phyloP scores from a whole-genome alignment of 495 filamentous ascomycete species.

The Penicillium salamii region DNA sequence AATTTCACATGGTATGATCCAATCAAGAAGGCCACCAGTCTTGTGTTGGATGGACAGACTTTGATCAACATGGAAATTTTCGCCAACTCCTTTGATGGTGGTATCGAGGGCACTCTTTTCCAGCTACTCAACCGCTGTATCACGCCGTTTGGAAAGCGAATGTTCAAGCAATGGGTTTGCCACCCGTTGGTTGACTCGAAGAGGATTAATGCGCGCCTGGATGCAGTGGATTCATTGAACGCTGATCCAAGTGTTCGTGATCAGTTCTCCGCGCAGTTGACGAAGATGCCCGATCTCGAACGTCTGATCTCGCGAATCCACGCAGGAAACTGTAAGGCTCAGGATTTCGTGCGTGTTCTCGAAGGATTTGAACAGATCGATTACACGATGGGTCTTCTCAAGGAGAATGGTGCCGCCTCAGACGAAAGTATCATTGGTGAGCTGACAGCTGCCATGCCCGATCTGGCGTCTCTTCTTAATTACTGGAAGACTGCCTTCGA shows the following conservation, averaged over 20 bases:
- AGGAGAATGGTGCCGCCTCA: conserved; percentile 58
- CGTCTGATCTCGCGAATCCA: conserved; percentile 93
- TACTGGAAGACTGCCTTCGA: conserved; percentile 96
- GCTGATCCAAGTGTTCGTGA: conserved; percentile 74
- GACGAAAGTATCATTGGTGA: conserved; percentile 70
- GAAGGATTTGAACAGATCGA: conserved; percentile 98
- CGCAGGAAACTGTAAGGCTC: conserved; percentile 79
- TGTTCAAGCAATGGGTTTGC: conserved; percentile 97
- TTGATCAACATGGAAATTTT: conserved; percentile 98
- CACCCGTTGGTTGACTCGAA: conserved; percentile 84
- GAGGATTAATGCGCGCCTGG: conserved; percentile 90
- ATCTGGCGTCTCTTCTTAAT: conserved; percentile 66
- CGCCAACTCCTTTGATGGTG: conserved; percentile 87
- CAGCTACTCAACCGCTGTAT: conserved; percentile 88
- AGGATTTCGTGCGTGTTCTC: conserved; percentile 90
- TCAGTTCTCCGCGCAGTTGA: conserved; percentile 78
- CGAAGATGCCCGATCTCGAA: conserved; percentile 92
- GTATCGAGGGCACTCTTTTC: conserved; percentile 82
- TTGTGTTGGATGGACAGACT: conserved; percentile 94
- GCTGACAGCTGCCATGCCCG: conserved; percentile 79
- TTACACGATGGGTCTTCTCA: conserved; percentile 78
- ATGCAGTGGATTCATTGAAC: conserved; percentile 92
- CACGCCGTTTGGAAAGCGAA: conserved; percentile 94
- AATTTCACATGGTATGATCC: conserved; percentile 93
- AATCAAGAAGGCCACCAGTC: conserved; percentile 85